phyloP scores from a whole-genome alignment of 106 monocot species.

The Dendrobium catenatum region DNA sequence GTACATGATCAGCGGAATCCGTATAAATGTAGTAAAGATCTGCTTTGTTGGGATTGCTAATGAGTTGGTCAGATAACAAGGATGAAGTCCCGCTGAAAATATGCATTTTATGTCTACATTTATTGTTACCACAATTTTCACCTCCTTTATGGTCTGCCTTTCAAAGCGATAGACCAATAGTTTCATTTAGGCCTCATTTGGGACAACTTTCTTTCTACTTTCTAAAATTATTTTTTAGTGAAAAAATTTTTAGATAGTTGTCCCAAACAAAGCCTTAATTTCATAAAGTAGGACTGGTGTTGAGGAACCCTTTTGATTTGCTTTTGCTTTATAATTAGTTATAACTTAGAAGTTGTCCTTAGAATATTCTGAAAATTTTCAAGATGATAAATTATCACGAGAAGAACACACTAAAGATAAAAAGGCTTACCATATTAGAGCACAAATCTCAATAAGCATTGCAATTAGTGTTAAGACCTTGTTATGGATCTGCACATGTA shows the following conservation, averaged over 20 bases:
- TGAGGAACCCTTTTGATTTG: not conserved
- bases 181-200: not conserved
- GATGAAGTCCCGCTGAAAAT: not conserved
- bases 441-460: slow-evolving; percentile 74
- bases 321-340: not conserved
- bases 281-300: not conserved
- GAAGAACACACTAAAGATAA: not conserved
- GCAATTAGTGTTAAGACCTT: slow-evolving; percentile 83
- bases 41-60: not conserved
- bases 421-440: slow-evolving; percentile 70
- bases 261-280: too few species aligned
- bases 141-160: too few species aligned
- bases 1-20: not conserved
- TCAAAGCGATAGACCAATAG: too few species aligned
- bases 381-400: not conserved
- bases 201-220: too few species aligned
- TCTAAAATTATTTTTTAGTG: too few species aligned
- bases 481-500: slow-evolving; percentile 64
- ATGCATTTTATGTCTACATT: not conserved
- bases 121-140: not conserved
- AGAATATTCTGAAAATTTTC: not conserved
- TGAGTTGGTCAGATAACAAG: not conserved
- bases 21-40: not conserved
- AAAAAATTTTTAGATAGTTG: too few species aligned
- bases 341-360: not conserved